A percentile compares a stretch with the other conserved stretches of the same genome.
Evolutionary conservation across 129 eudicot genomes (phyloP).

Genomic region (Flaveria linearis): DNA sequence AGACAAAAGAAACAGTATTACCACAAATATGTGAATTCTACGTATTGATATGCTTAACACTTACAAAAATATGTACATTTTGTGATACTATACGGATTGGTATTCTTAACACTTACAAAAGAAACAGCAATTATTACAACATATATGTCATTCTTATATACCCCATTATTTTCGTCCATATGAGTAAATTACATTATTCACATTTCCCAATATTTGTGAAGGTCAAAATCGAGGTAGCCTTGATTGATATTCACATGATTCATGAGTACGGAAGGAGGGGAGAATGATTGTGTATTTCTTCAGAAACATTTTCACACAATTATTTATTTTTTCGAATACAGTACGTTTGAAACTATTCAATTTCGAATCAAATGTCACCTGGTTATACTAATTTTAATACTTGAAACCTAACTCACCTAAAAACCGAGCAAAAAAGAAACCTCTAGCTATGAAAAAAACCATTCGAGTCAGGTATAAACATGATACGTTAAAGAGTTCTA

Average conservation of each 20-base stretch:
- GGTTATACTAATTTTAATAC: too few species aligned
- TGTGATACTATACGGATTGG: background rate
- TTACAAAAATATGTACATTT: background rate
- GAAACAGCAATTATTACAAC: too few species aligned
- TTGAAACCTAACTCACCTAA: too few species aligned
- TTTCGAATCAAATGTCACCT: too few species aligned
- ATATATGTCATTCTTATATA: too few species aligned
- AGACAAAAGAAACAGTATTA: background rate
- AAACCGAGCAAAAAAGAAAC: too few species aligned
- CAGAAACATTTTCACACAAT: constrained; percentile 9
- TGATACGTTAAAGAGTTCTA: too few species aligned
- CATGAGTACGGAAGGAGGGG: constrained; percentile 26
- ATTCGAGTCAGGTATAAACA: too few species aligned
- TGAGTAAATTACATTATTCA: background rate
- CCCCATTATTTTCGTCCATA: background rate
- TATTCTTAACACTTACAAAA: too few species aligned
- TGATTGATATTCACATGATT: constrained; percentile 42
- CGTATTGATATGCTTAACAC: background rate
- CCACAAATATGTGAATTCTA: background rate
- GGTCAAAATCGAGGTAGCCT: constrained; percentile 18
- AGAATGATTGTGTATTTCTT: constrained; percentile 26
- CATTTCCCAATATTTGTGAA: constrained; percentile 11
- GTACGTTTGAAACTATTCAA: background rate
- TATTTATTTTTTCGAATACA: background rate
- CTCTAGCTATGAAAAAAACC: too few species aligned